Conservation (phyloP, 805 yeast genomes). For the Hanseniaspora vineae region DNA sequence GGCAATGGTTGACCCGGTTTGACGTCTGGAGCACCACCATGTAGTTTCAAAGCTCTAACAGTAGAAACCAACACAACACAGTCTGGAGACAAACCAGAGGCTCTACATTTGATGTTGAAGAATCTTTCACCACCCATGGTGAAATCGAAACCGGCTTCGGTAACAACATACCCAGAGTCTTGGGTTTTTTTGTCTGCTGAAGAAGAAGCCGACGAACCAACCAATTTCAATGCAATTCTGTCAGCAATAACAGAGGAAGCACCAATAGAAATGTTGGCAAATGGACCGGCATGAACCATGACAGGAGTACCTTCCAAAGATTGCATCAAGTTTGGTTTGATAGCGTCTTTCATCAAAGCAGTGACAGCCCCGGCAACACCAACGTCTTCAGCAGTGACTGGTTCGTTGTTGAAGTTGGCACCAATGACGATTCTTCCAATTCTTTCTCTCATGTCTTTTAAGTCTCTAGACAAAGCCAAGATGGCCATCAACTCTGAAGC, state of each 20-base stretch:
- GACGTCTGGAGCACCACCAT: constrained; percentile 96
- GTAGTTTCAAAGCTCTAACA: constrained; percentile 89
- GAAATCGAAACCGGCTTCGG: constrained; percentile 98
- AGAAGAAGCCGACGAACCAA: constrained; percentile 44
- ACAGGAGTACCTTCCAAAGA: constrained; percentile 97
- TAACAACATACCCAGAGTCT: constrained; percentile 75
- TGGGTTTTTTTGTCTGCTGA: constrained; percentile 3
- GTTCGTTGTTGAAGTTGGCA: constrained; percentile 56
- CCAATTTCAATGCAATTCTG: constrained; percentile 79
- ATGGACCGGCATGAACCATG: constrained; percentile 95
- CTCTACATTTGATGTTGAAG: constrained; percentile 88
- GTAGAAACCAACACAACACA: constrained; percentile 92
- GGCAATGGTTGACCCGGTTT: constrained; percentile 88
- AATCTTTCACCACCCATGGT: constrained; percentile 99
- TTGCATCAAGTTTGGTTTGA: constrained; percentile 95
- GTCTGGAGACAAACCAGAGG: constrained; percentile 80
- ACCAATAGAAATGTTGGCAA: constrained; percentile 94
- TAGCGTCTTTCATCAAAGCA: constrained; percentile 88
- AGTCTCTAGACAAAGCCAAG: constrained; percentile 65
- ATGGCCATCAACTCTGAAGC: constrained; percentile 97
- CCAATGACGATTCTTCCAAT: constrained; percentile 88
- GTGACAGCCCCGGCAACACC: constrained; percentile 95
- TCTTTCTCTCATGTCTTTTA: constrained; percentile 75
- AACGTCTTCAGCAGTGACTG: constrained; percentile 87
- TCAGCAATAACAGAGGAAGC: constrained; percentile 93